Evolutionary conservation across 2,329 filamentous ascomycete species (phyloP).

Genomic region (Neocatenulostroma microsporum): DNA sequence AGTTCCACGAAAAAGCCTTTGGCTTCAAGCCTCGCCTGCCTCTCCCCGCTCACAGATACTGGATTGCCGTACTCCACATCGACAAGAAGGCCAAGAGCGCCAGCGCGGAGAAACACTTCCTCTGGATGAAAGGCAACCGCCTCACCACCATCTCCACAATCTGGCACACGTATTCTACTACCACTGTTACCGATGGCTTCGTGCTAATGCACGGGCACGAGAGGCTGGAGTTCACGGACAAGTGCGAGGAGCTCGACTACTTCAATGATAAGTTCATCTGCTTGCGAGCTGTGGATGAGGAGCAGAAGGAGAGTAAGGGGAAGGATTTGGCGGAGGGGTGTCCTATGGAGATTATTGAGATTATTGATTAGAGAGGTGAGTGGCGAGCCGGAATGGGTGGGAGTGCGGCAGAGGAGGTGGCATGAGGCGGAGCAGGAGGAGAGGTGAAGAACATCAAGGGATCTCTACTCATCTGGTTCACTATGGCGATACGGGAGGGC

Average conservation of each 20-base stretch:
- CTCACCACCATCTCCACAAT: slow-evolving; percentile 28
- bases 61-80: slow-evolving; percentile 26
- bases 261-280: slow-evolving; percentile 26
- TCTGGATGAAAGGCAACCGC: slow-evolving; percentile 26
- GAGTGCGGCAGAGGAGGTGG: too few relatives aligned
- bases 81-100: slow-evolving; percentile 9
- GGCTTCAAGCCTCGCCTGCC: slow-evolving; percentile 16
- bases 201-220: slow-evolving; percentile 19
- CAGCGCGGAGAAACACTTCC: slow-evolving; percentile 14
- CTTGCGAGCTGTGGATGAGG: slow-evolving; percentile 22
- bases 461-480: too few relatives aligned
- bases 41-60: slow-evolving; percentile 24
- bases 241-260: slow-evolving; percentile 24
- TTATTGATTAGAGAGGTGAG: too few relatives aligned
- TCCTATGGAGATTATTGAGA: slow-evolving; percentile 11
- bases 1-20: slow-evolving; percentile 18
- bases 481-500: too few relatives aligned
- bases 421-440: too few relatives aligned
- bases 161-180: slow-evolving; percentile 18
- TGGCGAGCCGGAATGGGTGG: too few relatives aligned
- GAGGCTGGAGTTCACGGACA: slow-evolving; percentile 13
- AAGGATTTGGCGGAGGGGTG: slow-evolving; percentile 15
- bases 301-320: too few relatives aligned
- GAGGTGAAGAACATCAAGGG: too few relatives aligned
- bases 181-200: slow-evolving; percentile 16